phyloP scores from a whole-genome alignment of 1,284 basidiomycete species.

The Amylostereum chailletii region DNA sequence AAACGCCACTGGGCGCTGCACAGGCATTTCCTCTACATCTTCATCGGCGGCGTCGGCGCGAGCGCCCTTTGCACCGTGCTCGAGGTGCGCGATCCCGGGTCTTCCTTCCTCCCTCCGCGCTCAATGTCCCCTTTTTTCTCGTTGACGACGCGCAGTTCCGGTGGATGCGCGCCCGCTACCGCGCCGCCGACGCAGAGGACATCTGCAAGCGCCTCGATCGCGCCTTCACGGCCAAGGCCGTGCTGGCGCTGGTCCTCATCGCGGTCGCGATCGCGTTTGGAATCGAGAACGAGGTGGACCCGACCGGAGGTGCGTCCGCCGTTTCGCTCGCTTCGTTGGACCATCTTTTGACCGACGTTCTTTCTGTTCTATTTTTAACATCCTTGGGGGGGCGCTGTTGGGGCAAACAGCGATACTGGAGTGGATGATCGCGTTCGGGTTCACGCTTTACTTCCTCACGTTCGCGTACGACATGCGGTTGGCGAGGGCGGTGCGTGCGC shows the following conservation, averaged over 20 bases:
- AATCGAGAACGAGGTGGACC: conserved; percentile 34
- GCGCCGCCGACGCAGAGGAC: conserved; percentile 17
- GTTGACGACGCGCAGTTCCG: conserved; percentile 34
- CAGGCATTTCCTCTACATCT: conserved; percentile 20
- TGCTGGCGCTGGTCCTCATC: conserved; percentile 51
- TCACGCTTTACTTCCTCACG: conserved; percentile 60
- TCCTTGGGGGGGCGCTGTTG: neutral
- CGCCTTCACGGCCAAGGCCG: conserved; percentile 55
- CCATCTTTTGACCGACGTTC: too few species aligned
- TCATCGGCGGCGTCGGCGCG: conserved; percentile 36
- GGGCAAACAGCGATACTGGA: conserved; percentile 42
- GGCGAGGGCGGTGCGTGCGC: conserved; percentile 31
- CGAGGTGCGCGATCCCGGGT: conserved; percentile 34
- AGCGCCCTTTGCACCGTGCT: conserved; percentile 65
- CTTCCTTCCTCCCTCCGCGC: too few species aligned
- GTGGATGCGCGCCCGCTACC: conserved; percentile 54
- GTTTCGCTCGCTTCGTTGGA: too few species aligned
- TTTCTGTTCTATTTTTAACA: neutral
- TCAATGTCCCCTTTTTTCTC: neutral
- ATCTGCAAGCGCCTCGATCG: conserved; percentile 29
- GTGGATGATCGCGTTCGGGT: conserved; percentile 66
- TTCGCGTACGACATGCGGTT: conserved; percentile 60
- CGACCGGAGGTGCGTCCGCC: conserved; percentile 35
- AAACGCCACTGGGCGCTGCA: conserved; percentile 14
- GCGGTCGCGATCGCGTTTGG: conserved; percentile 55